phyloP scores from a whole-genome alignment of 2,329 filamentous ascomycete genomes.

The Fonsecaea erecta region DNA sequence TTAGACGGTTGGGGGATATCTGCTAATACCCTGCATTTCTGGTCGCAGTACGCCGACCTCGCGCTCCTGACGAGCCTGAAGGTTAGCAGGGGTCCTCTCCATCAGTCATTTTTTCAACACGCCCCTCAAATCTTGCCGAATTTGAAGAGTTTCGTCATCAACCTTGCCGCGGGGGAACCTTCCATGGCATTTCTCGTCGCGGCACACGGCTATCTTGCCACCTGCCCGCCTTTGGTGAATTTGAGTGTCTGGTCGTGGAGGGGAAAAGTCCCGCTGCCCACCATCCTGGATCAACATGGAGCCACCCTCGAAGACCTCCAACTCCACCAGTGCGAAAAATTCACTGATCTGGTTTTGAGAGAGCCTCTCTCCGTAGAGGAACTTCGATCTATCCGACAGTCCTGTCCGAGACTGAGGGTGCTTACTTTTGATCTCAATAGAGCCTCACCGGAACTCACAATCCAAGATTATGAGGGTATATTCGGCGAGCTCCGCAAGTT shows the following conservation, averaged over 20 bases:
- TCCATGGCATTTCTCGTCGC: slow-evolving; percentile 1
- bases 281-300: slow-evolving; percentile 30
- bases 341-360: neutral
- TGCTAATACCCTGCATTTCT: slow-evolving; percentile 21
- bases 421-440: slow-evolving; percentile 32
- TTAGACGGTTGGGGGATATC: slow-evolving; percentile 30
- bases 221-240: slow-evolving; percentile 23
- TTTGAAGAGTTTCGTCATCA: slow-evolving; percentile 31
- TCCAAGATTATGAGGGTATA: slow-evolving; percentile 21
- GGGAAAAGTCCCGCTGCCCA: slow-evolving; percentile 19
- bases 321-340: slow-evolving; percentile 32
- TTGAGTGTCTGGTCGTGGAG: slow-evolving; percentile 37
- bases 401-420: slow-evolving; percentile 25
- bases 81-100: slow-evolving; percentile 24
- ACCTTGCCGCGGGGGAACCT: slow-evolving; percentile 15
- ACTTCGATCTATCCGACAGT: slow-evolving; percentile 19
- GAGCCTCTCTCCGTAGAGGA: slow-evolving; percentile 18
- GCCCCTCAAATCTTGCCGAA: slow-evolving; percentile 22
- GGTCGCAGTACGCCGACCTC: slow-evolving; percentile 26
- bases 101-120: slow-evolving; percentile 23
- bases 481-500: slow-evolving; percentile 25
- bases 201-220: slow-evolving; percentile 26
- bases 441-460: slow-evolving; percentile 6
- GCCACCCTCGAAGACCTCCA: slow-evolving; percentile 24
- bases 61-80: slow-evolving; percentile 26